Conservation (phyloP, 2,329 filamentous ascomycete genomes). For the Ophiostoma montium region DNA sequence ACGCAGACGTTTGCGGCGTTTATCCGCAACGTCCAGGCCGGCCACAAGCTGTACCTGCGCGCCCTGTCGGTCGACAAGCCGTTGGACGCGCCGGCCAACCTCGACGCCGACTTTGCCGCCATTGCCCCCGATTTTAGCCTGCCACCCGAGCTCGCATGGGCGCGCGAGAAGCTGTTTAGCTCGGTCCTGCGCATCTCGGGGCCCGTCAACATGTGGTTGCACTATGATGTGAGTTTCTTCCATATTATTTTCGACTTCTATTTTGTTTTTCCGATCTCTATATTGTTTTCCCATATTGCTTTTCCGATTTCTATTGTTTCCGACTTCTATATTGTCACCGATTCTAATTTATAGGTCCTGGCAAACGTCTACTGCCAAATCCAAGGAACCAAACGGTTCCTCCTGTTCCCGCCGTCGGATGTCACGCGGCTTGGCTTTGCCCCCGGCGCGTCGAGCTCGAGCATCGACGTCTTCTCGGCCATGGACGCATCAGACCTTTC, state of each 20-base stretch:
- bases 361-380: conserved; percentile 78
- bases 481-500: conserved; percentile 26
- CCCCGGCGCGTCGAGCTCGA: conserved; percentile 68
- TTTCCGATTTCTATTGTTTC: too few relatives aligned
- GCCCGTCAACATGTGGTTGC: conserved; percentile 74
- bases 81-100: conserved; percentile 51
- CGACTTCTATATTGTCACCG: too few relatives aligned
- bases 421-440: conserved; percentile 55
- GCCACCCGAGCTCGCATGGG: conserved; percentile 44
- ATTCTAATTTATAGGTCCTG: too few relatives aligned
- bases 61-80: conserved; percentile 58
- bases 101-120: conserved; percentile 56
- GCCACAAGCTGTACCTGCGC: conserved; percentile 60
- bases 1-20: conserved; percentile 55
- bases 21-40: conserved; percentile 41
- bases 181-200: conserved; percentile 70
- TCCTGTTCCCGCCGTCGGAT: conserved; percentile 68
- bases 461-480: conserved; percentile 52
- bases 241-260: too few relatives aligned
- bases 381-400: conserved; percentile 54
- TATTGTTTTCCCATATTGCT: too few relatives aligned
- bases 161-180: conserved; percentile 54
- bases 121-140: conserved; percentile 57
- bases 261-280: too few relatives aligned
- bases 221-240: conserved; percentile 54